A percentile compares a stretch with the other conserved stretches of the same genome.
Evolutionary conservation across 2,329 filamentous ascomycete genomes (phyloP).

Genomic region (Stachybotrys chartarum): DNA sequence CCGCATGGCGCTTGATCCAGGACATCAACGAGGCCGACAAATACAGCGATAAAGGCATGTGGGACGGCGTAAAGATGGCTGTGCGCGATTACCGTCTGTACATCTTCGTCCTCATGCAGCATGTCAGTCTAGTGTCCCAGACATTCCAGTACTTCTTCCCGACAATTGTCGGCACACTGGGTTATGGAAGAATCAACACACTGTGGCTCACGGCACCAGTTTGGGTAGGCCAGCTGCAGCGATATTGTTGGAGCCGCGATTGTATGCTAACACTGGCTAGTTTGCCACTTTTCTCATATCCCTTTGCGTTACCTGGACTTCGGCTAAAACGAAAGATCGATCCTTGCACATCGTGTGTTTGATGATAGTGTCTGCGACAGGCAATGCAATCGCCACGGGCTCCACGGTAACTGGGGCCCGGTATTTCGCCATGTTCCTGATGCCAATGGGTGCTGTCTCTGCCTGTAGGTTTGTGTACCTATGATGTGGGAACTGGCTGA

Average conservation of each 20-base stretch:
- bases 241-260: too few relatives aligned
- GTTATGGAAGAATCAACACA: slow-evolving; percentile 46
- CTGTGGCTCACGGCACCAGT: slow-evolving; percentile 51
- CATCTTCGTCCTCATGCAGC: slow-evolving; percentile 47
- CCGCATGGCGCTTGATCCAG: slow-evolving; percentile 41
- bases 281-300: slow-evolving; percentile 47
- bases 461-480: slow-evolving; percentile 24
- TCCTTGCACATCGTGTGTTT: slow-evolving; percentile 47
- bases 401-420: slow-evolving; percentile 42
- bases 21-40: slow-evolving; percentile 40
- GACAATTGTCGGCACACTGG: slow-evolving; percentile 53
- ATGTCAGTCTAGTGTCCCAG: slow-evolving; percentile 42
- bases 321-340: slow-evolving; percentile 46
- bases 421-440: slow-evolving; percentile 57
- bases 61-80: slow-evolving; percentile 39
- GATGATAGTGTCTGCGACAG: slow-evolving; percentile 42
- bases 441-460: slow-evolving; percentile 47
- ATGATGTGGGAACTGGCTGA: too few relatives aligned
- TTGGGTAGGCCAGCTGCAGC: slow-evolving; percentile 31
- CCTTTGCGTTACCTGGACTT: slow-evolving; percentile 46
- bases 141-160: slow-evolving; percentile 62
- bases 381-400: slow-evolving; percentile 48
- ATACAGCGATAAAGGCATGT: slow-evolving; percentile 25
- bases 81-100: slow-evolving; percentile 43
- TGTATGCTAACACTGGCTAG: slow-evolving; percentile 7